phyloP scores from a whole-genome alignment of 768 basidiomycete species.

The Kwoniella sp. region DNA sequence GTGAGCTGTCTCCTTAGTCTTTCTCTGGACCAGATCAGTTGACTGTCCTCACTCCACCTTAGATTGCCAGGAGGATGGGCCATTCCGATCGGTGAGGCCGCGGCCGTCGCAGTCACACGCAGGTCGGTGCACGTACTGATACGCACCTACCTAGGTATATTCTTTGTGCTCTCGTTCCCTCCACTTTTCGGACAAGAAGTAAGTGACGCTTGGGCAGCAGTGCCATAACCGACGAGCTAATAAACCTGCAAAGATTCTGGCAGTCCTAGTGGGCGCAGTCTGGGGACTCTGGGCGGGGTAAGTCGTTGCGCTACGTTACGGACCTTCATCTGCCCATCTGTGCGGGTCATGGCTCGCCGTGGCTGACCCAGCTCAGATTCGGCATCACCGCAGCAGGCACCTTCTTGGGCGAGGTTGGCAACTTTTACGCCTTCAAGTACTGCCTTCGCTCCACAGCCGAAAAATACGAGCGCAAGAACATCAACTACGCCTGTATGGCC shows the following conservation, averaged over 20 bases:
- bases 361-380: constrained; percentile 11
- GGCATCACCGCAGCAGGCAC: constrained; percentile 46
- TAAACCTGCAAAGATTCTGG: constrained; percentile 34
- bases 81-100: constrained; percentile 62
- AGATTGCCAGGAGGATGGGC: constrained; percentile 59
- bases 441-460: constrained; percentile 33
- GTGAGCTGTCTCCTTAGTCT: constrained; percentile 27
- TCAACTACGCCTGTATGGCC: constrained; percentile 49
- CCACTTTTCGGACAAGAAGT: constrained; percentile 82
- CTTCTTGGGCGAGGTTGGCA: constrained; percentile 46
- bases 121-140: not conserved
- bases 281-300: constrained; percentile 51
- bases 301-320: not conserved
- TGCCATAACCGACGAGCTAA: not conserved
- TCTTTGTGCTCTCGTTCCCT: constrained; percentile 82
- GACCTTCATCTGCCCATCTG: not conserved
- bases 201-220: constrained; percentile 3
- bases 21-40: not conserved
- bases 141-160: constrained; percentile 49
- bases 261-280: constrained; percentile 47
- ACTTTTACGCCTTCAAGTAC: constrained; percentile 49
- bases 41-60: constrained; percentile 1
- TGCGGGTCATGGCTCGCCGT: not conserved
- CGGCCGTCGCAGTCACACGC: not conserved
- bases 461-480: constrained; percentile 45